phyloP scores from a whole-genome alignment of 495 filamentous ascomycete species.

The Penicillium soppii region DNA sequence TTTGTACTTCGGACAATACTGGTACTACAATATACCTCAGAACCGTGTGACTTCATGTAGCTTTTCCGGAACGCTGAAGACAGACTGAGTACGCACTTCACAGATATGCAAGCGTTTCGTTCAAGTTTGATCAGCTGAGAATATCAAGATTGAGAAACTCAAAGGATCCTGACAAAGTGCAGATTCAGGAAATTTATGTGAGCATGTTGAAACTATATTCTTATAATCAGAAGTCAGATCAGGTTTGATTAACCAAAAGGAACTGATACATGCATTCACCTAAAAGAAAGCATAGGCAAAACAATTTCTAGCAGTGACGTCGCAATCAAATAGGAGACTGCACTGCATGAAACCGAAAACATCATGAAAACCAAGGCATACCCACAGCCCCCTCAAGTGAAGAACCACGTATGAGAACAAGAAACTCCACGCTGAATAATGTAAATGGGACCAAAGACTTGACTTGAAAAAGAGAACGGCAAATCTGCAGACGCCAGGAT shows the following conservation, averaged over 20 bases:
- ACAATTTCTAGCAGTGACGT: slow-evolving; percentile 1
- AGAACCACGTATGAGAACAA: slow-evolving; percentile 17
- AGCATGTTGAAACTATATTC: background rate
- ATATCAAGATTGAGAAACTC: background rate
- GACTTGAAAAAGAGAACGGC: background rate
- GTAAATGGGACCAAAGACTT: slow-evolving; percentile 9
- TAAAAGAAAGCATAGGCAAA: background rate
- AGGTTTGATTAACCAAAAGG: background rate
- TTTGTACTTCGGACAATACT: too few relatives aligned
- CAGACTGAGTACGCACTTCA: background rate
- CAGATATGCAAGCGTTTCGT: slow-evolving; percentile 11
- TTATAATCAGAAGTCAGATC: background rate
- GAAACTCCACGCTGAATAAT: slow-evolving; percentile 24
- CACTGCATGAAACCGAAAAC: slow-evolving; percentile 5
- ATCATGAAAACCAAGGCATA: background rate
- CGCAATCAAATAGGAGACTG: slow-evolving; percentile 3
- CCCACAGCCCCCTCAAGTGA: slow-evolving; percentile 1
- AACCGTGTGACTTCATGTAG: slow-evolving; percentile 16
- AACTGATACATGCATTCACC: background rate
- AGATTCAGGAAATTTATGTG: background rate
- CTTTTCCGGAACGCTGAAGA: background rate
- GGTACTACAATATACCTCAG: too few relatives aligned
- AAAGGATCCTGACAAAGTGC: background rate
- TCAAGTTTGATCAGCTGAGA: background rate
- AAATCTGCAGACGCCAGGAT: slow-evolving; percentile 13